A percentile compares a stretch with the other conserved stretches of the same genome.
Evolutionary conservation across 169 alveolate species (phyloP).

Genomic region (Babesia ovata): DNA sequence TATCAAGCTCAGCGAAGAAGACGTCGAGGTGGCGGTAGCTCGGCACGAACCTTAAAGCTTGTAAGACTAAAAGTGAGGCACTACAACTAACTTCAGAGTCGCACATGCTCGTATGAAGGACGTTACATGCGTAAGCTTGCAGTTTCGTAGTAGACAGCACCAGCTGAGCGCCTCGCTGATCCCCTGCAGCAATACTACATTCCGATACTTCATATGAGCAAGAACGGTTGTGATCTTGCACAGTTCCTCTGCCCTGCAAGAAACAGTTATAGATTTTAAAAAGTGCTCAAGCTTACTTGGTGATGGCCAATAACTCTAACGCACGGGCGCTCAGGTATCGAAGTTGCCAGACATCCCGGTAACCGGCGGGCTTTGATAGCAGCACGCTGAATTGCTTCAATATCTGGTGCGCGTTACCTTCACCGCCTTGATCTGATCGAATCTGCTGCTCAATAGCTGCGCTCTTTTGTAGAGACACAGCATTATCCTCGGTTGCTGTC

Average conservation of each 20-base stretch:
- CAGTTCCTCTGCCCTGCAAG: slow-evolving; percentile 52
- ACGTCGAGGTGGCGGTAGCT: slow-evolving; percentile 32
- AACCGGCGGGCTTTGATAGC: slow-evolving; percentile 50
- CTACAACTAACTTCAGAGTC: slow-evolving; percentile 25
- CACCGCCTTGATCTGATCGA: not conserved
- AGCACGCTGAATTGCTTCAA: slow-evolving; percentile 42
- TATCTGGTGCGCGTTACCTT: not conserved
- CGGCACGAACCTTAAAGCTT: slow-evolving; percentile 39
- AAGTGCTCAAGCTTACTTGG: slow-evolving; percentile 14
- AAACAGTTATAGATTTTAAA: not conserved
- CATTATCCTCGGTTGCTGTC: not conserved
- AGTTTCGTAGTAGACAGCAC: slow-evolving; percentile 52
- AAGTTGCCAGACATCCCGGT: slow-evolving; percentile 28
- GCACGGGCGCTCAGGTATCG: slow-evolving; percentile 36
- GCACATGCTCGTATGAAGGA: slow-evolving; percentile 38
- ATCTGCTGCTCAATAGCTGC: not conserved
- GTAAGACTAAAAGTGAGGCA: not conserved
- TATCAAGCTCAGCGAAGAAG: slow-evolving; percentile 45
- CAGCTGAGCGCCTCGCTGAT: slow-evolving; percentile 56
- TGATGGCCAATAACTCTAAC: slow-evolving; percentile 19
- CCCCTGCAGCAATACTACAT: slow-evolving; percentile 60
- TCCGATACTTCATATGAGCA: slow-evolving; percentile 52
- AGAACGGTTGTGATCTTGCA: slow-evolving; percentile 40
- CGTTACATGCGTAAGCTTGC: slow-evolving; percentile 35
- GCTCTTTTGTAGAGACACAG: not conserved